A percentile compares a stretch with the other conserved stretches of the same genome.
Conservation (phyloP, 805 yeast species). For the Kuraishia hungarica region DNA sequence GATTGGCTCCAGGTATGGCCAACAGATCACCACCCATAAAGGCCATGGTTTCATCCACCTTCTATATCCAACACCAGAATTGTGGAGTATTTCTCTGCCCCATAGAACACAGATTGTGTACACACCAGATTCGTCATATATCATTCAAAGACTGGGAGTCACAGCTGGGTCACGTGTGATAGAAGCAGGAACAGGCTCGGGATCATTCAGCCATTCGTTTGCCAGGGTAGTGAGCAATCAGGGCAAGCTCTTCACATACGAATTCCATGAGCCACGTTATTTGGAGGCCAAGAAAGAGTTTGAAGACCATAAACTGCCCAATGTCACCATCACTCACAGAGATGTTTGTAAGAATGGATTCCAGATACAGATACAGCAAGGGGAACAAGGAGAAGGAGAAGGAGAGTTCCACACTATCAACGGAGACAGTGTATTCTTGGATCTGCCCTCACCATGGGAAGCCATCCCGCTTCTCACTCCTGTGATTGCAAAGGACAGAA, state of each 20-base stretch:
- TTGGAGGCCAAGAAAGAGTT: constrained; percentile 75
- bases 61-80: constrained; percentile 86
- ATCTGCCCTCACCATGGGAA: constrained; percentile 94
- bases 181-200: constrained; percentile 98
- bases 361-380: constrained; percentile 36
- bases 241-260: constrained; percentile 76
- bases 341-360: constrained; percentile 92
- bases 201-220: constrained; percentile 88
- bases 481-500: constrained; percentile 45
- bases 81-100: constrained; percentile 94
- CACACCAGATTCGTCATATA: constrained; percentile 90
- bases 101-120: constrained; percentile 97
- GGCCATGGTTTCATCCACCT: constrained; percentile 84
- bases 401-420: constrained; percentile 26
- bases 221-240: constrained; percentile 60
- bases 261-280: constrained; percentile 82
- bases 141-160: constrained; percentile 72
- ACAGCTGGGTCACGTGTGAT: constrained; percentile 71
- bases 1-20: constrained; percentile 77
- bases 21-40: constrained; percentile 63
- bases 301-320: constrained; percentile 54
- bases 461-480: constrained; percentile 70
- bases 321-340: constrained; percentile 70
- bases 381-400: no score
- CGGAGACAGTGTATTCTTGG: constrained; percentile 77